Evolutionary conservation across 2,329 filamentous ascomycete species (phyloP), one percentile per base, ranked within the genome.

Genomic region (Colletotrichum tamarilloi): DNA sequence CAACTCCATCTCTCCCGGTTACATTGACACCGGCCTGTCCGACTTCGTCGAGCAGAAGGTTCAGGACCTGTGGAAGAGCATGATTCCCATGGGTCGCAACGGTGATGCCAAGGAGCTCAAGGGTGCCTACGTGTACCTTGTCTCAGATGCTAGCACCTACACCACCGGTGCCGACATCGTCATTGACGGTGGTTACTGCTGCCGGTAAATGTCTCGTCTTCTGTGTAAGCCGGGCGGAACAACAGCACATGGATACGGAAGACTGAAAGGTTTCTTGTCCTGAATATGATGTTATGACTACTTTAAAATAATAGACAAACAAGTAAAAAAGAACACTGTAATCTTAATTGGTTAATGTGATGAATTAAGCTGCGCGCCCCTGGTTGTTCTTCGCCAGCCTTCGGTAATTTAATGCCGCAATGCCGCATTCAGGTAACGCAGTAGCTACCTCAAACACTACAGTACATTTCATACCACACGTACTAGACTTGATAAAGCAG

Each of bases 51-150:
- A 90, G 8, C 75, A 86, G 28, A 89, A 93, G 80, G 93, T 90
- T 14, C 93, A 94, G 85, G 86, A 90, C 67, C 87, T 94, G 74
- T 95, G 93, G 93, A 88, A 88, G 79, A 88, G 89, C 79, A 94
- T 94, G 88, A 94, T 93, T 65, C 92, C 92, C 59, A 91, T 95
- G 88, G 92, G 88, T 52, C 85, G 93, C 77, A 90, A 94, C 78
- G 93, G 92, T 5, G 84, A 90, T 66, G 85, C 90, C 1, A 89
- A 92, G 77, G 93, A 95, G 85, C 85, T 95, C 76, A 94, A 94
- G 85, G 92, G 92, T 8, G 92, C 92, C n/a, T 96, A 93, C 80
- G 86, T 95, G 64, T 95, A 94, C 82, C 87, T 96, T 52, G 90
- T 93, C 42, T 92, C 90, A 62, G 93, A 95, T 80, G 93, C 93